These are phyloP conservation scores for Geotrichum klebahnii DNA, from an alignment of 1,139 yeast genomes.

Conservation along the genomic window DNA sequence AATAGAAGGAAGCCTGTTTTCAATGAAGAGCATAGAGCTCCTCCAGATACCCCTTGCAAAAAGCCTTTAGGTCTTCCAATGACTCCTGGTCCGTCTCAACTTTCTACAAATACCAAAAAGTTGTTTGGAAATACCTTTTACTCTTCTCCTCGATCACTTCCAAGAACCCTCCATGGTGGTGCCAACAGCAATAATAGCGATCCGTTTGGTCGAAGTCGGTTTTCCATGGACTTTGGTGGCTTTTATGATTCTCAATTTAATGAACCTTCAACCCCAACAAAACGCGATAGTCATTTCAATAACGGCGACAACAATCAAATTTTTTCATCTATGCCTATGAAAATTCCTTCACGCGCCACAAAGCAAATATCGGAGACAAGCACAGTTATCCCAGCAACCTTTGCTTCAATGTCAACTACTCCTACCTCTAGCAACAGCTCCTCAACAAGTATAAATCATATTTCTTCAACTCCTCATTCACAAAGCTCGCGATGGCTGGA, in stretches of 20 bases:
- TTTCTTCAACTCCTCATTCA: constrained; percentile 27
- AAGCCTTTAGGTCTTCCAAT: constrained; percentile 43
- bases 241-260: constrained; percentile 10
- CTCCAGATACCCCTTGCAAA: constrained; percentile 84
- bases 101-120: constrained; percentile 4
- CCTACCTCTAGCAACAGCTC: constrained; percentile 17
- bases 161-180: constrained; percentile 9
- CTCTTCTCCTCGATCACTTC: constrained; percentile 8
- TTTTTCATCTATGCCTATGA: constrained; percentile 22
- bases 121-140: constrained; percentile 7
- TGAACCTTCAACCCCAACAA: constrained; percentile 22
- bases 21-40: constrained; percentile 28
- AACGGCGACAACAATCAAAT: background rate
- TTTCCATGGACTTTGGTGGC: constrained; percentile 14
- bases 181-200: too few relatives aligned
- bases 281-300: constrained; percentile 9
- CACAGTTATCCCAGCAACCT: constrained; percentile 25
- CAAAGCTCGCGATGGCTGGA: constrained; percentile 29
- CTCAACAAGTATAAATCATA: constrained; percentile 11
- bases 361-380: constrained; percentile 28
- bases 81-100: constrained; percentile 11
- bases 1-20: constrained; percentile 42
- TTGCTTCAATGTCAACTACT: constrained; percentile 15
- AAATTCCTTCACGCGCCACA: constrained; percentile 23
- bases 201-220: background rate